These are phyloP conservation scores for Trichoderma afroharzianum DNA, from an alignment of 2,329 filamentous ascomycete species.

Conservation along the genomic window DNA sequence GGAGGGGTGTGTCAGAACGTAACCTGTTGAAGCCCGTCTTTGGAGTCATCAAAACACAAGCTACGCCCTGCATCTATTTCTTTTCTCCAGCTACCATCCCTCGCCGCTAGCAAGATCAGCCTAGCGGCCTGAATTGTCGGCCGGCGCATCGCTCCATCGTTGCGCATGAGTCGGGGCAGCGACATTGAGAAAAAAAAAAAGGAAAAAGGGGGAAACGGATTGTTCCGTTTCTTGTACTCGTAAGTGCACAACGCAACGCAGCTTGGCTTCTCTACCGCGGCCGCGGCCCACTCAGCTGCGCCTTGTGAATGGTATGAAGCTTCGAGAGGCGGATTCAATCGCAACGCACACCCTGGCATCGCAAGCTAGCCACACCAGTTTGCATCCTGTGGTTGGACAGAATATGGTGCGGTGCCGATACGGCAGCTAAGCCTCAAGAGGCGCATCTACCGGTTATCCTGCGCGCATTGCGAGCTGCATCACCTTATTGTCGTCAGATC, in stretches of 20 bases:
- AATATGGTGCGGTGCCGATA: neutral
- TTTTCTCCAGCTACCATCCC: neutral
- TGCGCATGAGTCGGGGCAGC: conserved; percentile 4
- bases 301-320: neutral
- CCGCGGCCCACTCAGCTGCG: neutral
- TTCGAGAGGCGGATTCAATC: neutral
- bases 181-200: neutral
- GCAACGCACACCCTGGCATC: neutral
- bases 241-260: neutral
- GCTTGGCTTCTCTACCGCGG: neutral
- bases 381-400: neutral
- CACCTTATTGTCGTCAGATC: neutral
- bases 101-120: neutral
- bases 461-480: neutral
- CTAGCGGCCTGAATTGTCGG: conserved; percentile 8
- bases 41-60: neutral
- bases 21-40: neutral
- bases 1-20: neutral
- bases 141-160: neutral
- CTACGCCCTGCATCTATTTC: neutral
- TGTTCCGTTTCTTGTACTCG: neutral
- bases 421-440: neutral
- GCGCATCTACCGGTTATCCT: neutral
- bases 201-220: neutral
- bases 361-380: neutral